Evolutionary conservation across 257 asterid species (phyloP), one percentile per base, ranked within the genome.

Genomic region (Linaria vulgaris): DNA sequence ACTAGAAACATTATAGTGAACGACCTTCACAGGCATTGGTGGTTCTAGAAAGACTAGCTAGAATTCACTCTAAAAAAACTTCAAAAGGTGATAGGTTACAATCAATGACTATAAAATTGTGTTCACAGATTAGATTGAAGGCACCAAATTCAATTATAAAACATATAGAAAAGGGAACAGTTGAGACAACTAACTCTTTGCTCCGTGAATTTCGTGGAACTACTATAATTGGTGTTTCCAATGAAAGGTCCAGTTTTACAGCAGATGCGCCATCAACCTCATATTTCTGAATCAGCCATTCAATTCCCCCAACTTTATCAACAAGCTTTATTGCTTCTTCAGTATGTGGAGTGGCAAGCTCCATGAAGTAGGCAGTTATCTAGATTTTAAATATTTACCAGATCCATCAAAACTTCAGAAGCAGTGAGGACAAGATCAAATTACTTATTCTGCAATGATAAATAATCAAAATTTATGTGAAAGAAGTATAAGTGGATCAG

Each of bases 261-360:
- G 99, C 97, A 74, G 97, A 61, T 63, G 97, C 96, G 53, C 99
- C 99, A 78, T 94, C 99, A 22, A 94, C 83, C 88, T 94, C 99
- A 59, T 90, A 83, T 70, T 94, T 94, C 79, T 87, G 87, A 74
- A 90, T 94, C 83, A 90, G 80, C 99, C 99, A 90, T 78, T 94
- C 99, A 63, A 94, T 90, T 68, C 97, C 99, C 71, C 97, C 97
- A 11, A 94, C 97, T 78, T 94, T 94, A 81, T 94, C 99, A 66
- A 94, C 96, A 68, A 94, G 87, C 69, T 87, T 77, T 65, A 94
- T 85, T 61, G 91, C 99, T 81, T 94, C 99, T 78, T 90, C 99
- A 24, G 99, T 79, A 72, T 77, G 91, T 37, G 99, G 99, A 52
- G 99, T 78, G 63, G 99, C 99, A 78, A 94, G 96, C 78, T 82